phyloP scores from a whole-genome alignment of 306 rosid species.

The Hippophae gyantsensis region DNA sequence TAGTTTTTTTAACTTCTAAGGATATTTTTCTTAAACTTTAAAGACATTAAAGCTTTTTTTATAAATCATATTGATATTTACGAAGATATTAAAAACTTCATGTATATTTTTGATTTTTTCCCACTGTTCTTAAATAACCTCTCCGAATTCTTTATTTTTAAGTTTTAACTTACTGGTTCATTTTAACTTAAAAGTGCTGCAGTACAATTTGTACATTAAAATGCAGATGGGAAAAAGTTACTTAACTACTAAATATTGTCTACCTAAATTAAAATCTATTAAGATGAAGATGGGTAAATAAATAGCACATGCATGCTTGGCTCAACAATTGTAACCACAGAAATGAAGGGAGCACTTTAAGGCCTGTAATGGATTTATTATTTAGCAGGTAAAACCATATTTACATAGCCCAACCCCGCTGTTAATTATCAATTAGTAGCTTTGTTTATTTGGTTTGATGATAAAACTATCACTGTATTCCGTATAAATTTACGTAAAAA shows the following conservation, averaged over 20 bases:
- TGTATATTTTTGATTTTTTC: background rate
- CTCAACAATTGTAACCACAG: slow-evolving; percentile 40
- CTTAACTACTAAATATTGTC: background rate
- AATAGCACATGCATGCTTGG: slow-evolving; percentile 36
- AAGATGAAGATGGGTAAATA: background rate
- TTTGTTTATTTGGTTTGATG: slow-evolving; percentile 29
- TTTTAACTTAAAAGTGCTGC: background rate
- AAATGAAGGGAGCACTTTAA: slow-evolving; percentile 49
- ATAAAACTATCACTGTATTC: slow-evolving; percentile 33
- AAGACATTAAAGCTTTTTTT: no score
- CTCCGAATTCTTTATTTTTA: background rate
- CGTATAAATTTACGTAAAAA: slow-evolving; percentile 11
- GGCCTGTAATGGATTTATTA: slow-evolving; percentile 22
- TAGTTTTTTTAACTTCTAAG: no score
- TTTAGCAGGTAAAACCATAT: slow-evolving; percentile 34
- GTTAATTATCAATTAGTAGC: slow-evolving; percentile 18
- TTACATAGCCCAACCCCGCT: no score
- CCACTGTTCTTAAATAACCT: slow-evolving; percentile 5
- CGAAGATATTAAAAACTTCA: no score
- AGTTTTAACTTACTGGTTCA: background rate
- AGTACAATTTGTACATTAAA: slow-evolving; percentile 4
- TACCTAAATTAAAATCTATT: background rate
- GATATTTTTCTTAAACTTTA: no score
- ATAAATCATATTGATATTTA: no score
- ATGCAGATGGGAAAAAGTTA: background rate